Base-by-base conservation (phyloP, 78 protist genomes). In the Speleostelium caveatum region DNA sequence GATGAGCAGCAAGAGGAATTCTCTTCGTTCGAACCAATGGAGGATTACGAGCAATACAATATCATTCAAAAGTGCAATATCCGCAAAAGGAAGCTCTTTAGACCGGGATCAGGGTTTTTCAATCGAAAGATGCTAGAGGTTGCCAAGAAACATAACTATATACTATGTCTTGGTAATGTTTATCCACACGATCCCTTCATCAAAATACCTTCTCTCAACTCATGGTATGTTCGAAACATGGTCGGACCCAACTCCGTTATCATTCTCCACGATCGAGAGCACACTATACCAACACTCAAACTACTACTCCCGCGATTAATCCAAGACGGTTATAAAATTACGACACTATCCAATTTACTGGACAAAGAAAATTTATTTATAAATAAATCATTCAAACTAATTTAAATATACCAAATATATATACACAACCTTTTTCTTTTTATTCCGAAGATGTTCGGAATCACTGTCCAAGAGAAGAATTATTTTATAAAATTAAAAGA, bases 181-280 rank as follows among this genome's bases (percentile, higher is more conserved):
- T 78, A 78, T 53, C 87, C 87, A 51, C 87, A 78, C 56, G 87
- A 78, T n/a, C 87, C 87, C 2, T 49, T 67, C 3, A 78, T 78
- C 16, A 35, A 2, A 2, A 21, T 78, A 32, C 39, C 87, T 30
- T 19, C 59, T 12, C 38, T 65, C 36, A 78, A 78, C 22, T 65
- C 87, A 35, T 78, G 71, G 66, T 62, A 67, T 38, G 87, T 78
- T 5, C 45, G 58, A 3, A 49, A 39, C 17, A 78, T 38, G 4
- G 72, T 78, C 12, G 42, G 67, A 19, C 67, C 71, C 3, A 67
- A 67, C 12, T 58, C 76, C 2, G 73, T 78, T 6, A 68, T 78
- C 45, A 78, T 78, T 24, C n/a, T 78, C 30, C 87, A 78, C n/a
- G 87, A 78, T 39, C 33, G 75, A 21, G 75, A 69, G 1, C 45